Evolutionary conservation across 225 moss, liverwort and hornwort species (phyloP).

Genomic region (Straminergon stramineum): DNA sequence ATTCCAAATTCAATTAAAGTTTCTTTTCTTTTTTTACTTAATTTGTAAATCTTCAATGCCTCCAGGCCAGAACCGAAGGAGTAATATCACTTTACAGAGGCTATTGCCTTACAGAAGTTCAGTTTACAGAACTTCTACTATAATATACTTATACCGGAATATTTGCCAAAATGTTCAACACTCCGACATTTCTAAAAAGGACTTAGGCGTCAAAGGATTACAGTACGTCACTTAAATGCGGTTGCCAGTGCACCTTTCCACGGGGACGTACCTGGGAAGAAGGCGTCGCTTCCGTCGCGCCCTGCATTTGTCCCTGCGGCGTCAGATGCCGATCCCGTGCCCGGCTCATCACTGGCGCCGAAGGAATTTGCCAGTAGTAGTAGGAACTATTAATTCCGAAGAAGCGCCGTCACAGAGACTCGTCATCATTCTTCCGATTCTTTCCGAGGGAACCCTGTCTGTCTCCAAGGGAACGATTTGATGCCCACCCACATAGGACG

Average conservation of each 20-base stretch:
- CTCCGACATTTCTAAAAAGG: background rate
- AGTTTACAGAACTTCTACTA: too few relatives aligned
- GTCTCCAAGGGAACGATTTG: background rate
- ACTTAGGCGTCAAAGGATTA: background rate
- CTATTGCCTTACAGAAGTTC: too few relatives aligned
- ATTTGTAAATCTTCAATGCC: too few relatives aligned
- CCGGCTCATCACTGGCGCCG: background rate
- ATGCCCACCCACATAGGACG: background rate
- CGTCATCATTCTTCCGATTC: background rate
- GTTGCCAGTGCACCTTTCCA: background rate
- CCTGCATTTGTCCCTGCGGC: background rate
- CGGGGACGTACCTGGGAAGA: background rate
- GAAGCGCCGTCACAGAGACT: background rate
- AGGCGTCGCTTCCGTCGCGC: background rate
- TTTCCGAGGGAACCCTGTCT: background rate
- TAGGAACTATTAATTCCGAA: background rate
- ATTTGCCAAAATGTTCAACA: background rate
- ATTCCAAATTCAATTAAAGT: too few relatives aligned
- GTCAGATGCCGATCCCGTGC: background rate
- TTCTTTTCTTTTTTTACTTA: too few relatives aligned
- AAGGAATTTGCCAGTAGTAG: background rate
- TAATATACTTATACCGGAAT: background rate
- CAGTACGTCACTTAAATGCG: background rate
- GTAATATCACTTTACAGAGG: too few relatives aligned
- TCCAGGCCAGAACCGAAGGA: too few relatives aligned